phyloP scores from a whole-genome alignment of 345 rosid species.

The Triadica sebifera region DNA sequence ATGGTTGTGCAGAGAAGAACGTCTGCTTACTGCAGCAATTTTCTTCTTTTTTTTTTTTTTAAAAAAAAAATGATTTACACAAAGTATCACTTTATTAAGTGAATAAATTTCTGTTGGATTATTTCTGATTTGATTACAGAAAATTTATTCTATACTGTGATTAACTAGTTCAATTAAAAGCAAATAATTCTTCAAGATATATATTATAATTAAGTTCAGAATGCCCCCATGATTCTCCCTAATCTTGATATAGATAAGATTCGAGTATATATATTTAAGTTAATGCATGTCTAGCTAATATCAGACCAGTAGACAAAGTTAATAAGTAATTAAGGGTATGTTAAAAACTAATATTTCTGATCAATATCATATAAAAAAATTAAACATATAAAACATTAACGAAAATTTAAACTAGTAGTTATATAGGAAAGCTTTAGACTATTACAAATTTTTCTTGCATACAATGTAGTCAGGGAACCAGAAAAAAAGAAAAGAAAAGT shows the following conservation, averaged over 20 bases:
- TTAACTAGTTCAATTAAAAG: too few species aligned
- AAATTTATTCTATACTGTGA: neutral
- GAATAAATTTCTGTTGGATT: slow-evolving; percentile 12
- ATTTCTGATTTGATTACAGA: neutral
- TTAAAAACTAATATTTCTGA: too few species aligned
- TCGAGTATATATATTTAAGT: neutral
- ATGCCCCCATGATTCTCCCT: neutral
- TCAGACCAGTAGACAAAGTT: neutral
- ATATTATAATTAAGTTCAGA: neutral
- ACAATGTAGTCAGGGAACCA: slow-evolving; percentile 31
- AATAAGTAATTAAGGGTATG: too few species aligned
- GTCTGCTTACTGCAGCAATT: neutral
- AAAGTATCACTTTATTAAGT: slow-evolving; percentile 11
- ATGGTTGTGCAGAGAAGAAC: too few species aligned
- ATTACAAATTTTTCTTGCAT: slow-evolving; percentile 4
- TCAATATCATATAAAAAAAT: neutral
- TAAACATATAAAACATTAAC: neutral
- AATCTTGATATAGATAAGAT: slow-evolving; percentile 10
- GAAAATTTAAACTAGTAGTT: neutral
- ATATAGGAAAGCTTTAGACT: neutral
- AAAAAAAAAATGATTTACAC: neutral
- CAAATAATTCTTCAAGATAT: neutral
- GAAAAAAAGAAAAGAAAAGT: slow-evolving; percentile 20
- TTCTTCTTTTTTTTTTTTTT: neutral
- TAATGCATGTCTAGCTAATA: neutral